Evolutionary conservation across 768 basidiomycete species (phyloP).

Genomic region (Trametes gibbosa): DNA sequence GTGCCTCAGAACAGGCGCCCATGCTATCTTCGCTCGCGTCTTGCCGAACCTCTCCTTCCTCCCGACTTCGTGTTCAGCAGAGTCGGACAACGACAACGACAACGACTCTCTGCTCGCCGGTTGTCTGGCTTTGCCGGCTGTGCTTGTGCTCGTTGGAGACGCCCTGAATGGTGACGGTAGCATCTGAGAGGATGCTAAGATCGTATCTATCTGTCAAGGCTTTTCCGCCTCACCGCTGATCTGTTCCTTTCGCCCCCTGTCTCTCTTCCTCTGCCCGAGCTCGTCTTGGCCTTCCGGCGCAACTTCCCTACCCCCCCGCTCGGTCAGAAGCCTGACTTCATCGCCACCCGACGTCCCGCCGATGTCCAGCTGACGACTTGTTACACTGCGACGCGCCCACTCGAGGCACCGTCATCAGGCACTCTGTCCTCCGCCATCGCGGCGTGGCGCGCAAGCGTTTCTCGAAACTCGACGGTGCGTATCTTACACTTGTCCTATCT

Average conservation of each 20-base stretch:
- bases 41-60: neutral
- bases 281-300: neutral
- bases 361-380: neutral
- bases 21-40: neutral
- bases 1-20: conserved; percentile 6
- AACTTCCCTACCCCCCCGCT: neutral
- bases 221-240: neutral
- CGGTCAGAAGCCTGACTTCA: neutral
- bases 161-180: no score
- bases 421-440: conserved; percentile 1
- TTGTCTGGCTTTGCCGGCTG: neutral
- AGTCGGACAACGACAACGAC: neutral
- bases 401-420: conserved; percentile 8
- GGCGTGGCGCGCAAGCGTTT: neutral
- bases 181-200: no score
- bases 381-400: neutral
- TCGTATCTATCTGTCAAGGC: neutral
- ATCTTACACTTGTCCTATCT: neutral
- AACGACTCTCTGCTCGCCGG: neutral
- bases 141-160: neutral
- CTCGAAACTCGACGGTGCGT: neutral
- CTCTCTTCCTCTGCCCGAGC: neutral
- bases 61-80: neutral
- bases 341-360: neutral
- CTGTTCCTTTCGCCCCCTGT: neutral